Evolutionary conservation across 2,329 filamentous ascomycete species (phyloP), one percentile per base, ranked within the genome.

Genomic region (Aaosphaeria pasadenensis): DNA sequence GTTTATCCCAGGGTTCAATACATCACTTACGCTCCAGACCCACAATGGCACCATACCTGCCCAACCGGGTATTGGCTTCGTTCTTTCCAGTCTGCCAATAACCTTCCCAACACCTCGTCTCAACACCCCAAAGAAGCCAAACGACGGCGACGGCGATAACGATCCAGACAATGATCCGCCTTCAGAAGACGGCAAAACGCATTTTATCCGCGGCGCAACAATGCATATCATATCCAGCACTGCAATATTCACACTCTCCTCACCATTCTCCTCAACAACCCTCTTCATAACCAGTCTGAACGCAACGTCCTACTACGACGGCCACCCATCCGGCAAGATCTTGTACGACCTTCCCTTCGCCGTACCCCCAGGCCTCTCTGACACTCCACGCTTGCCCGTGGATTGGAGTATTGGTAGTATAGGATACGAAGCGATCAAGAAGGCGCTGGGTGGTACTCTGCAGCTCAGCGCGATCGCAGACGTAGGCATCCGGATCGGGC

Each of bases 221-320:
- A 77, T 99, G 71, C 91, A 97, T 71, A 71, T 97, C 45, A 79
- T 94, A 53, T 88, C 89, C 11, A 95, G 90, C 0, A 91, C 90
- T 0, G 92, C 92, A 4, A 84, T 86, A 1, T 96, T 99, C 69
- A 85, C 82, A 0, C 78, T 97, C 24, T 79, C 85, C 36, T 96
- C 91, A 0, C 94, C 94, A 0, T 76, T 97, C 6, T 72, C 77
- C 38, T 75, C 84, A 49, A 87, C 87, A 44, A 89, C 84, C 1
- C 71, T 97, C 13, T 88, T 84, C 58, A 81, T 99, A 53, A 89
- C 89, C 35, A 79, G 77, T 44, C 81, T 97, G 59, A 87, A 95
- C 62, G 92, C 92, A 5, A 90, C 87, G 1, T 91, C 94, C 0
- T 87, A 84, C 52, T 95, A 95, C 69, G 90, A 95, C 54, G 88